Percentiles rank a stretch among this genome's conserved stretches.
These are phyloP conservation scores for Anthoceros angustus DNA, from an alignment of 225 moss, liverwort and hornwort genomes.

Conservation along the genomic window DNA sequence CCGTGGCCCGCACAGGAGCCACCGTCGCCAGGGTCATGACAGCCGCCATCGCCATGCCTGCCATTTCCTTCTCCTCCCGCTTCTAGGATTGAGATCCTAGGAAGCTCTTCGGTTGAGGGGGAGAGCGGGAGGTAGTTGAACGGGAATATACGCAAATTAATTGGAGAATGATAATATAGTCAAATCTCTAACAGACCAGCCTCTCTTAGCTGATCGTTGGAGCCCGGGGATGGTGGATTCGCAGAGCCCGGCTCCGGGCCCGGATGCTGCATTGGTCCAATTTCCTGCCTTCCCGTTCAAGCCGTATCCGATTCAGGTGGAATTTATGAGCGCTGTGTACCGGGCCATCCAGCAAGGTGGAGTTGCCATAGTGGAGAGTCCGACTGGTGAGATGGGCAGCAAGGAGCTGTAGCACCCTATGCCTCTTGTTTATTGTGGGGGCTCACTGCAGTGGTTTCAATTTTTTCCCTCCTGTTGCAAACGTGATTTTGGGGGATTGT, in stretches of 20 bases:
- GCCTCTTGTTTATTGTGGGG: slow-evolving; percentile 7
- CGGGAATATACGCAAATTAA: no score
- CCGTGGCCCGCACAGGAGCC: background rate
- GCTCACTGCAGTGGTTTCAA: background rate
- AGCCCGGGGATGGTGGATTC: no score
- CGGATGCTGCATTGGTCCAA: slow-evolving; percentile 16
- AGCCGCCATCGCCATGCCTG: background rate
- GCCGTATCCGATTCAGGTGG: slow-evolving; percentile 74
- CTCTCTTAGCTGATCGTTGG: no score
- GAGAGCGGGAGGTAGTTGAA: no score
- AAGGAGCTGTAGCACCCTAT: background rate
- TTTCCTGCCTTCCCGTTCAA: slow-evolving; percentile 88
- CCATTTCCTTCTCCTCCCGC: background rate
- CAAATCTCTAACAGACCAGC: no score
- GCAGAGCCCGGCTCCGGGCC: no score
- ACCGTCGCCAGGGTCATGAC: background rate
- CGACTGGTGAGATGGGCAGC: slow-evolving; percentile 35
- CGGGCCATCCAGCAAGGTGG: slow-evolving; percentile 67
- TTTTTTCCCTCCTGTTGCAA: no score
- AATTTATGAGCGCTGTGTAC: slow-evolving; percentile 84
- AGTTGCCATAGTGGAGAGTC: slow-evolving; percentile 85
- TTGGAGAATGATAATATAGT: no score
- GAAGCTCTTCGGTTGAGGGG: no score
- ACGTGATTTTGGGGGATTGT: background rate
- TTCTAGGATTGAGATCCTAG: no score